phyloP scores from a whole-genome alignment of 78 protist genomes.

The Speleostelium caveatum region DNA sequence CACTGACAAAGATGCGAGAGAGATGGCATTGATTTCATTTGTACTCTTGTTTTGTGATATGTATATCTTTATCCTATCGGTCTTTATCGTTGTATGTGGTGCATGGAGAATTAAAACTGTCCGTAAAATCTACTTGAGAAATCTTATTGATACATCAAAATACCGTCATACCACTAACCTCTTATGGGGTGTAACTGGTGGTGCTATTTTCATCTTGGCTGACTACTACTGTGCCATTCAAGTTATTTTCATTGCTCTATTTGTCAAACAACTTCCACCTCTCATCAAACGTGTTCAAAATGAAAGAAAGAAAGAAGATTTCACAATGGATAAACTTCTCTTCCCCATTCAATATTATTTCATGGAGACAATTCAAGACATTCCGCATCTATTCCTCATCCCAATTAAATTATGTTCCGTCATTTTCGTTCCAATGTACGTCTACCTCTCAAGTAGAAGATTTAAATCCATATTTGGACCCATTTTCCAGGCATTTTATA shows the following conservation, averaged over 20 bases:
- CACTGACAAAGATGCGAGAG: constrained; percentile 46
- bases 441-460: neutral
- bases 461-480: neutral
- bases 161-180: neutral
- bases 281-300: neutral
- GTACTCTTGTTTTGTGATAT: constrained; percentile 11
- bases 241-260: neutral
- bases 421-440: constrained; percentile 34
- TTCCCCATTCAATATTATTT: neutral
- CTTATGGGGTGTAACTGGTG: neutral
- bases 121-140: neutral
- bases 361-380: constrained; percentile 24
- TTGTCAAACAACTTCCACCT: neutral
- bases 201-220: neutral
- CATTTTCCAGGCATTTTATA: neutral
- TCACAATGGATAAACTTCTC: neutral
- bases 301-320: neutral
- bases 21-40: constrained; percentile 28
- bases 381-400: constrained; percentile 46
- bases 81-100: neutral
- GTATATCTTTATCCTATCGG: neutral
- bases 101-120: constrained; percentile 49
- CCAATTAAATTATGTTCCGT: constrained; percentile 44
- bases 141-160: neutral
- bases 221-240: constrained; percentile 15